phyloP scores from a whole-genome alignment of 805 yeast species.

The Wickerhamiella lipophila region DNA sequence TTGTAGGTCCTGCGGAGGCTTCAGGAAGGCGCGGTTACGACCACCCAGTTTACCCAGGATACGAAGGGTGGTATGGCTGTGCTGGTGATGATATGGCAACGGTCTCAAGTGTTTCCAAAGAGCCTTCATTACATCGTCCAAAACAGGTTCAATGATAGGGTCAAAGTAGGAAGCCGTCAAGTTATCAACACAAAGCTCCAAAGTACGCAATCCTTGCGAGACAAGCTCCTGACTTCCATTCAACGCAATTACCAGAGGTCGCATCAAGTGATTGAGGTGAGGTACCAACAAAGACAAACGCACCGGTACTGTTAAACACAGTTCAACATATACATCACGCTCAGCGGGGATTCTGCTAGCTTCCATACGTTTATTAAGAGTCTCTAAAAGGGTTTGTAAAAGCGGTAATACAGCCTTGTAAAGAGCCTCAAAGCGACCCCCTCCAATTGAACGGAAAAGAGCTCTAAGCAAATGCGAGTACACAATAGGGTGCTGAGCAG shows the following conservation, averaged over 20 bases:
- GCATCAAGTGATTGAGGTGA: constrained; percentile 73
- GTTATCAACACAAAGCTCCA: constrained; percentile 92
- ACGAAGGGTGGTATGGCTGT: constrained; percentile 85
- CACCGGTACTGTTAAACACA: constrained; percentile 92
- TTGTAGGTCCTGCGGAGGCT: constrained; percentile 56
- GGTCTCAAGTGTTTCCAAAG: constrained; percentile 86
- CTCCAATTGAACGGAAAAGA: constrained; percentile 86
- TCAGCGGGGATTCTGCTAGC: constrained; percentile 83
- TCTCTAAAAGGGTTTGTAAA: constrained; percentile 71
- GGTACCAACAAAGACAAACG: constrained; percentile 88
- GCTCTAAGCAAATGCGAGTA: constrained; percentile 82
- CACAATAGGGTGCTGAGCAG: constrained; percentile 80
- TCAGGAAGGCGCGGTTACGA: constrained; percentile 74
- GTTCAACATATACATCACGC: constrained; percentile 84
- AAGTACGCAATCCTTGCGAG: constrained; percentile 85
- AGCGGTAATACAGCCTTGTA: constrained; percentile 90
- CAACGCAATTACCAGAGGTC: constrained; percentile 82
- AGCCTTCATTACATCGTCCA: constrained; percentile 87
- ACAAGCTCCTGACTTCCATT: constrained; percentile 85
- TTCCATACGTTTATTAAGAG: constrained; percentile 67
- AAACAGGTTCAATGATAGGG: constrained; percentile 92
- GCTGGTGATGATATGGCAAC: constrained; percentile 86
- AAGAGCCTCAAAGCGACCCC: constrained; percentile 86
- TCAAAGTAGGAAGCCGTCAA: constrained; percentile 93
- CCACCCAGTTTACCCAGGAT: constrained; percentile 95